Conservation (phyloP, 805 yeast species). For the Torulaspora maleeae region DNA sequence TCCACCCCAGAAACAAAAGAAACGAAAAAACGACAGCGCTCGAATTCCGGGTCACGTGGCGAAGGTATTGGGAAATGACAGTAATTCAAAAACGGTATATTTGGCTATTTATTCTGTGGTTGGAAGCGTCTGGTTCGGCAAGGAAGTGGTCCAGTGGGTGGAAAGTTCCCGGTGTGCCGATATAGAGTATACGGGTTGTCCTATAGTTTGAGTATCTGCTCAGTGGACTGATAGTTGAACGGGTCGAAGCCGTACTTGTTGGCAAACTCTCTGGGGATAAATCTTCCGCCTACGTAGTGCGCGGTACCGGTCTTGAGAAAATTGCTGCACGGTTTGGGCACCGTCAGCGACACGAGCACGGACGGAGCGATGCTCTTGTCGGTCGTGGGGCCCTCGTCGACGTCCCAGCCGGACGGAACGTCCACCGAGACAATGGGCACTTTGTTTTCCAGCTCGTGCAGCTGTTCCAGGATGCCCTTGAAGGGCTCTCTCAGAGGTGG, state of each 20-base stretch:
- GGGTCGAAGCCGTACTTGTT: constrained; percentile 64
- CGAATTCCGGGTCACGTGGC: not conserved
- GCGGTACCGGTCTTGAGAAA: constrained; percentile 40
- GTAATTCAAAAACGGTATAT: not conserved
- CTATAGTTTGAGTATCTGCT: constrained; percentile 47
- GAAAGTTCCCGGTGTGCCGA: too few species aligned
- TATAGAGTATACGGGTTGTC: not conserved
- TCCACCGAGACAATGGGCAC: constrained; percentile 77
- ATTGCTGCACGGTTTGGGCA: constrained; percentile 84
- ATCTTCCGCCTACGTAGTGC: constrained; percentile 91
- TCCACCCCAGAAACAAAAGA: constrained; percentile 2
- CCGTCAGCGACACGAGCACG: constrained; percentile 77
- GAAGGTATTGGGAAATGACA: not conserved
- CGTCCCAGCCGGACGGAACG: constrained; percentile 97
- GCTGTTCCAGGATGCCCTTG: constrained; percentile 41
- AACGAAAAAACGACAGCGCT: constrained; percentile 4
- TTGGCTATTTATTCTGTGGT: not conserved
- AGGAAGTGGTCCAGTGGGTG: not conserved
- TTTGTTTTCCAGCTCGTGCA: constrained; percentile 34
- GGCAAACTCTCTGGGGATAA: constrained; percentile 64
- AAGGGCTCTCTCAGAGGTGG: constrained; percentile 86
- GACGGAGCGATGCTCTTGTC: constrained; percentile 50
- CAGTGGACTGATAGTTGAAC: constrained; percentile 53
- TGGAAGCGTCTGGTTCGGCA: not conserved
- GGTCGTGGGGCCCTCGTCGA: constrained; percentile 70